phyloP scores from a whole-genome alignment of 441 rosid species.

The Euphorbia celastroides region DNA sequence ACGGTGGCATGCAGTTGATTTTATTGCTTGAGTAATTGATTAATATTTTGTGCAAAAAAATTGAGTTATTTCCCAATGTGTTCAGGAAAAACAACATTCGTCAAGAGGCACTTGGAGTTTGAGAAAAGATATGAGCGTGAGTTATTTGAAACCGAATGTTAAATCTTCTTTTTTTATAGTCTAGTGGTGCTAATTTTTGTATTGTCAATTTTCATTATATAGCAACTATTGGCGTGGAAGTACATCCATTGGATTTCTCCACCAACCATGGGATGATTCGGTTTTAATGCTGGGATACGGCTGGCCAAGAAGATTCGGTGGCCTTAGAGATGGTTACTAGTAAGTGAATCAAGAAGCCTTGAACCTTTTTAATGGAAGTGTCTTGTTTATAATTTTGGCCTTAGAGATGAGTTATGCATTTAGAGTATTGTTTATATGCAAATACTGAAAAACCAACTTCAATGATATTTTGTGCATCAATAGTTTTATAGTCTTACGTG shows the following conservation, averaged over 20 bases:
- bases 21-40: background rate
- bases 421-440: no score
- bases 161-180: background rate
- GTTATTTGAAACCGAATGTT: no score
- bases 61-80: no score
- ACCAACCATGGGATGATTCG: slow-evolving; percentile 48
- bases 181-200: background rate
- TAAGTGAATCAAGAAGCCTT: no score
- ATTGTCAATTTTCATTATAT: background rate
- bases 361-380: no score
- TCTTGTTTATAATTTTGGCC: no score
- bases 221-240: slow-evolving; percentile 70
- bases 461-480: no score
- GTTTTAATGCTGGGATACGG: slow-evolving; percentile 63
- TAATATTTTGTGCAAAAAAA: background rate
- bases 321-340: slow-evolving; percentile 65
- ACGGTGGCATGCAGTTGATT: no score
- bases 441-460: no score
- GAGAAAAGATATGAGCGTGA: slow-evolving; percentile 55
- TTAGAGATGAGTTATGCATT: no score
- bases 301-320: slow-evolving; percentile 65
- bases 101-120: slow-evolving; percentile 53
- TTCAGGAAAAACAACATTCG: slow-evolving; percentile 52
- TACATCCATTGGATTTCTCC: slow-evolving; percentile 59
- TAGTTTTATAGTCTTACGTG: no score